phyloP scores from a whole-genome alignment of 441 rosid genomes.

The Erodium texanum region DNA sequence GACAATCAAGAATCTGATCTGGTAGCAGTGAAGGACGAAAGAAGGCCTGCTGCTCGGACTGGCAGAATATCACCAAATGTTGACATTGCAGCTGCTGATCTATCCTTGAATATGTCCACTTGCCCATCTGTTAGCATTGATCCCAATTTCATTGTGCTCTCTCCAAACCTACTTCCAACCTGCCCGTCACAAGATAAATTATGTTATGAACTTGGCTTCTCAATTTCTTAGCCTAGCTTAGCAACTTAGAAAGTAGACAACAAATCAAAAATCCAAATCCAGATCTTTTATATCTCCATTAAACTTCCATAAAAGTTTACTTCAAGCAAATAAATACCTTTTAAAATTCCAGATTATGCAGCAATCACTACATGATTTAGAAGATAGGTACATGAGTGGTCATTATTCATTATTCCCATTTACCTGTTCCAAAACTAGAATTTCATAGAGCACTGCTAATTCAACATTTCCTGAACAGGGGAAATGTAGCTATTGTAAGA shows the following conservation, averaged over 20 bases:
- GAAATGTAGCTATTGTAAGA: no score
- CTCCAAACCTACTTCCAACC: conserved; percentile 98
- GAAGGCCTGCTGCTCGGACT: conserved; percentile 85
- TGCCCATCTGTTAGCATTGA: conserved; percentile 90
- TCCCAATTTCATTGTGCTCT: conserved; percentile 90
- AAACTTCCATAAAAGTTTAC: not conserved
- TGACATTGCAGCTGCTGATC: conserved; percentile 93
- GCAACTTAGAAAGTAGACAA: not conserved
- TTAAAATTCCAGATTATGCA: not conserved
- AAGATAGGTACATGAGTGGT: not conserved
- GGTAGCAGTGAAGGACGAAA: conserved; percentile 78
- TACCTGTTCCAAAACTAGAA: not conserved
- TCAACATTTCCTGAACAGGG: not conserved
- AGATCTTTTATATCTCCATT: not conserved
- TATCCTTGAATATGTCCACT: conserved; percentile 94
- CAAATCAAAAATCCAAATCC: not conserved
- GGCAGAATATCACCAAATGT: conserved; percentile 95
- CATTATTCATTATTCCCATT: not conserved
- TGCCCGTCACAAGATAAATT: conserved; percentile 23
- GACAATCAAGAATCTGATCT: conserved; percentile 50
- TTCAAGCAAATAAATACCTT: not conserved
- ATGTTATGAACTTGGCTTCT: not conserved
- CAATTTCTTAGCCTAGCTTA: conserved; percentile 12
- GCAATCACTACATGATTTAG: not conserved
- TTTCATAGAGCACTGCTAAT: not conserved